Evolutionary conservation across 139 green algal species (phyloP).

Genomic region (Nannochloris sp.): DNA sequence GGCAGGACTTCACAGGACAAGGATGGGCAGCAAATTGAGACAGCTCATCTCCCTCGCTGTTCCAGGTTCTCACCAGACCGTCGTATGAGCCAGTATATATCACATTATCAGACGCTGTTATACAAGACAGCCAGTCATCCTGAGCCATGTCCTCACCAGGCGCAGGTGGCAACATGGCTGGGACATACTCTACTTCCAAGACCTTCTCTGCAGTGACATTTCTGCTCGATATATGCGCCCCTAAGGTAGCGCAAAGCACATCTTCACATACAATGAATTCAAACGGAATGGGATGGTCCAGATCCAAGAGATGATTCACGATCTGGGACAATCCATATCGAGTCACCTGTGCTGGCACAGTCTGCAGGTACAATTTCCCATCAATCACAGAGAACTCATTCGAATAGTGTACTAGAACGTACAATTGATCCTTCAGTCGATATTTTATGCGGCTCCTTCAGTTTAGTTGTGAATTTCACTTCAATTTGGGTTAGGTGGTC

Average conservation of each 20-base stretch:
- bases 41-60: neutral
- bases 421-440: neutral
- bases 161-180: constrained; percentile 71
- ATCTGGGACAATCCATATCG: constrained; percentile 92
- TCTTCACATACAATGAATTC: constrained; percentile 88
- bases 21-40: constrained; percentile 29
- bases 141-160: constrained; percentile 30
- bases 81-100: constrained; percentile 20
- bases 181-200: constrained; percentile 86
- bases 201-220: constrained; percentile 75
- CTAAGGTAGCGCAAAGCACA: constrained; percentile 73
- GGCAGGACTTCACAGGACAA: constrained; percentile 21
- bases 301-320: constrained; percentile 85
- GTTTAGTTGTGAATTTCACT: constrained; percentile 69
- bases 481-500: constrained; percentile 60
- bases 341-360: constrained; percentile 75
- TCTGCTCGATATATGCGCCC: constrained; percentile 57
- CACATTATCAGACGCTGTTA: constrained; percentile 3
- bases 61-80: constrained; percentile 18
- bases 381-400: neutral
- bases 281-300: constrained; percentile 76
- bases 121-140: constrained; percentile 33
- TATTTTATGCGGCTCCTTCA: constrained; percentile 62
- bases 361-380: constrained; percentile 32
- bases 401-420: neutral